Percentiles rank a stretch among this genome's conserved stretches.
Conservation (phyloP, 2,329 filamentous ascomycete species). For the Plectosphaerella plurivora region DNA sequence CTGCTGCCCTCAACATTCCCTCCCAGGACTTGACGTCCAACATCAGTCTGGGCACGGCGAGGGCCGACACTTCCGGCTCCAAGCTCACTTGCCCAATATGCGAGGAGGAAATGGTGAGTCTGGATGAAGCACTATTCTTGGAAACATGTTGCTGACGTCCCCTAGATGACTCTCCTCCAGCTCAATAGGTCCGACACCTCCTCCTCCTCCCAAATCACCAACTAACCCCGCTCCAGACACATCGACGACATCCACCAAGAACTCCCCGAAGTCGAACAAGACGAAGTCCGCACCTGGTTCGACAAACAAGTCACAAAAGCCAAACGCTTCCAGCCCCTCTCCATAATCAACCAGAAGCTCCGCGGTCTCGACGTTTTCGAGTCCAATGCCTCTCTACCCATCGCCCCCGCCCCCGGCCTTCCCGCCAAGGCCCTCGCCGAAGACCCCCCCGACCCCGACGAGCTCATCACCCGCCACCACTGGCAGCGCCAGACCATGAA, state of each 20-base stretch:
- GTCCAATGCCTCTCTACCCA: conserved; percentile 66
- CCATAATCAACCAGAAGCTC: conserved; percentile 87
- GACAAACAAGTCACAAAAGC: conserved; percentile 91
- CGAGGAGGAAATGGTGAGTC: conserved; percentile 87
- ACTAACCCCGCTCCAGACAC: conserved; percentile 30
- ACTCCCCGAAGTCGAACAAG: conserved; percentile 80
- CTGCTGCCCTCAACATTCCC: conserved; percentile 60
- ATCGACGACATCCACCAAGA: conserved; percentile 90
- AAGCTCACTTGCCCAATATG: conserved; percentile 94
- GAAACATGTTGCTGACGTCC: conserved; percentile 9
- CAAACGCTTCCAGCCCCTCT: conserved; percentile 87
- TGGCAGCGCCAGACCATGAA: conserved; percentile 77
- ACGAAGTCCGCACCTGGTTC: conserved; percentile 97
- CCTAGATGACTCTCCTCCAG: conserved; percentile 82
- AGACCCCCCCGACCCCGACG: conserved; percentile 68
- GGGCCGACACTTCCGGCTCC: conserved; percentile 53
- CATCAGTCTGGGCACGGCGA: conserved; percentile 62
- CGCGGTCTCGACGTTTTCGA: conserved; percentile 92
- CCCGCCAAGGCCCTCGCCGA: conserved; percentile 38
- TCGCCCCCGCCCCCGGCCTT: conserved; percentile 15
- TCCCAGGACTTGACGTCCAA: conserved; percentile 76
- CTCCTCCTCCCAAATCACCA: background rate
- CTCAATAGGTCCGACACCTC: conserved; percentile 61
- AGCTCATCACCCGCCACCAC: conserved; percentile 80
- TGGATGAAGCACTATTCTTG: background rate